Base-by-base conservation (phyloP, 2,329 filamentous ascomycete species). In the Cercospora brassicicola region DNA sequence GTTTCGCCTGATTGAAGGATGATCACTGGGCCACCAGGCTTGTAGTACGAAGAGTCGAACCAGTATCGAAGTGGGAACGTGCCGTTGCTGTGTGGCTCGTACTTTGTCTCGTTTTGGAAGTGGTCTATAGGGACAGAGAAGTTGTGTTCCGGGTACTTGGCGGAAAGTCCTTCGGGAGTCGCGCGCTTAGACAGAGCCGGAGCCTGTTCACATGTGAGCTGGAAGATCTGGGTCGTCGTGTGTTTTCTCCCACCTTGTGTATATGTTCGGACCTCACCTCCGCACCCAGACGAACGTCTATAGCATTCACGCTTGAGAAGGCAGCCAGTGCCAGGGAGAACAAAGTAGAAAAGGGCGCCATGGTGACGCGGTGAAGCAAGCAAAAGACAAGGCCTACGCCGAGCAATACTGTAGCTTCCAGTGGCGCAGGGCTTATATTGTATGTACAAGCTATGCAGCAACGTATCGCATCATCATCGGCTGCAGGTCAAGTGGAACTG, bases 41-140 rank as follows among this genome's bases (percentile, higher is more conserved):
- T 85, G 81, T 96, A 96, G 81, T 91, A 85, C 55, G 85, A 86
- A 0, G 89, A 87, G 75, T 96, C 92, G 73, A 94, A 93, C 90
- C 90, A 96, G 82, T 95, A 96, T 10, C 92, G 87, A 59, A 94
- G 82, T 23, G 87, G 79, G 78, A 93, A 96, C 1, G 81, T 86
- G 28, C 79, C 89, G 72, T 90, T 82, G 8, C 85, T 87, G 78
- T 96, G 92, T 39, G 93, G 92, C 77, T 90, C 91, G 76, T 96
- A 96, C 59, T 84, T 82, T 2, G 88, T 86, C 64, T 93, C 90
- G 75, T 94, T 92, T 79, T 91, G 91, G 81, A 95, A 96, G 76
- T 95, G 91, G 78, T 96, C 92, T 36, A 96, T 83, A 0, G 86
- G 87, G 1, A 86, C 83, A 0, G 84, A 83, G 66, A 88, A 76